Conservation (phyloP, 1,139 yeast species). For the Debaryomyces singareniensis region DNA sequence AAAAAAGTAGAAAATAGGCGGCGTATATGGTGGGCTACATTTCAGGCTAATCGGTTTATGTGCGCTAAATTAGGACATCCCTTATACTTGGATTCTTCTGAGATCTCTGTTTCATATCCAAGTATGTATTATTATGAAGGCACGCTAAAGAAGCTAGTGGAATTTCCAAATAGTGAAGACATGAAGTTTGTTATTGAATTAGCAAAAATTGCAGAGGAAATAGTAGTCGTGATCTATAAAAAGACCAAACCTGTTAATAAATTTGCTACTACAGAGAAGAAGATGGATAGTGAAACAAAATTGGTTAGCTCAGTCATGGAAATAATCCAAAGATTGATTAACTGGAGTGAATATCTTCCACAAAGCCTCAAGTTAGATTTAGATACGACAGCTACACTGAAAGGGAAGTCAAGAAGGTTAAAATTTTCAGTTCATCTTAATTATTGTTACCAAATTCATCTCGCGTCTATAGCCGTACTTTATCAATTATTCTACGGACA, state of each 20-base stretch:
- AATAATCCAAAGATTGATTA: constrained; percentile 1
- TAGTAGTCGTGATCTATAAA: constrained; percentile 2
- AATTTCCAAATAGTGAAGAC: constrained; percentile 3
- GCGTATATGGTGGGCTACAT: constrained; percentile 13
- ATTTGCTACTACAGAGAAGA: neutral
- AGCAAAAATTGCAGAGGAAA: constrained; percentile 4
- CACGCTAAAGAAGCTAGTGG: neutral
- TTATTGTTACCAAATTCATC: constrained; percentile 2
- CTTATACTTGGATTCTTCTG: constrained; percentile 6
- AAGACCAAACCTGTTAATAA: no score
- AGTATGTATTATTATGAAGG: constrained; percentile 2
- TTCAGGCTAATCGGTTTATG: constrained; percentile 12
- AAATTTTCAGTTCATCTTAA: constrained; percentile 1
- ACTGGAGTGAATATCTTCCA: constrained; percentile 3
- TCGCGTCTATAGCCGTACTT: constrained; percentile 1
- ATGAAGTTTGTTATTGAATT: constrained; percentile 2
- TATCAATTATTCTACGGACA: constrained; percentile 1
- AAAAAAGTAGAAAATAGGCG: constrained; percentile 10
- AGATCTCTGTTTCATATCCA: constrained; percentile 3
- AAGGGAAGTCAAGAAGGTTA: neutral
- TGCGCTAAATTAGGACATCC: constrained; percentile 16
- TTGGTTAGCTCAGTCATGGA: constrained; percentile 1
- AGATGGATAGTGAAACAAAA: constrained; percentile 1
- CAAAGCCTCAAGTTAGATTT: constrained; percentile 1
- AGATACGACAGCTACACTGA: neutral